A percentile compares a stretch with the other conserved stretches of the same genome.
phyloP scores from a whole-genome alignment of 1,284 basidiomycete species.

The Hemileia vastatrix region DNA sequence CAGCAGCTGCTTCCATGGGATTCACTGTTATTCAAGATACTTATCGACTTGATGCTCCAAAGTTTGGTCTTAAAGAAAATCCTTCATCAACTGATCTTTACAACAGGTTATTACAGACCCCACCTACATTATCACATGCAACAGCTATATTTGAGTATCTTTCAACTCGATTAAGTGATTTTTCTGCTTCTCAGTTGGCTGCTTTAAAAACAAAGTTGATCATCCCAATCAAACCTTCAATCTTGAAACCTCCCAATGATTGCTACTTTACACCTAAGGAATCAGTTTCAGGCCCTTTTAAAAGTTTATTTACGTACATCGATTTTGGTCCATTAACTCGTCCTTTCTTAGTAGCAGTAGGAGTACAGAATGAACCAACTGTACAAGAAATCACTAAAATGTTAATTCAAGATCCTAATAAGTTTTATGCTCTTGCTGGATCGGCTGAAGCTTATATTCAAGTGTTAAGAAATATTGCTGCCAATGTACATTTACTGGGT shows the following conservation, averaged over 20 bases:
- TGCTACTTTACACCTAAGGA: slow-evolving; percentile 51
- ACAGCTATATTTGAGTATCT: slow-evolving; percentile 66
- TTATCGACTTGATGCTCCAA: slow-evolving; percentile 55
- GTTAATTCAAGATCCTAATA: slow-evolving; percentile 39
- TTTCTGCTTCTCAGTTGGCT: slow-evolving; percentile 36
- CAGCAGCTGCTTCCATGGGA: slow-evolving; percentile 63
- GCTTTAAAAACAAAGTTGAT: slow-evolving; percentile 42
- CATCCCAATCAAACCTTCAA: slow-evolving; percentile 45
- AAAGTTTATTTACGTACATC: slow-evolving; percentile 63
- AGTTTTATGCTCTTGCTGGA: slow-evolving; percentile 43
- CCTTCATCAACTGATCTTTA: slow-evolving; percentile 63
- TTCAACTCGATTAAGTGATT: slow-evolving; percentile 61
- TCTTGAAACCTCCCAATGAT: slow-evolving; percentile 47
- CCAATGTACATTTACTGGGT: slow-evolving; percentile 59
- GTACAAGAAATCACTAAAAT: slow-evolving; percentile 57
- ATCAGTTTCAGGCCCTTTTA: slow-evolving; percentile 29
- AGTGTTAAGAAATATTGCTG: slow-evolving; percentile 65
- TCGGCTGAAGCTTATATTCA: slow-evolving; percentile 39
- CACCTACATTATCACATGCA: slow-evolving; percentile 56
- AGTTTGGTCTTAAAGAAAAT: slow-evolving; percentile 65
- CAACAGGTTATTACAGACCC: slow-evolving; percentile 54
- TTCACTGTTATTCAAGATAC: slow-evolving; percentile 59
- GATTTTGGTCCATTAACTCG: slow-evolving; percentile 79
- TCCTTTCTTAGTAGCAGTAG: slow-evolving; percentile 72
- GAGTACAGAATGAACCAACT: slow-evolving; percentile 78